Evolutionary conservation across 163 green algal genomes (phyloP).

Genomic region (Smithsoniella earleae): DNA sequence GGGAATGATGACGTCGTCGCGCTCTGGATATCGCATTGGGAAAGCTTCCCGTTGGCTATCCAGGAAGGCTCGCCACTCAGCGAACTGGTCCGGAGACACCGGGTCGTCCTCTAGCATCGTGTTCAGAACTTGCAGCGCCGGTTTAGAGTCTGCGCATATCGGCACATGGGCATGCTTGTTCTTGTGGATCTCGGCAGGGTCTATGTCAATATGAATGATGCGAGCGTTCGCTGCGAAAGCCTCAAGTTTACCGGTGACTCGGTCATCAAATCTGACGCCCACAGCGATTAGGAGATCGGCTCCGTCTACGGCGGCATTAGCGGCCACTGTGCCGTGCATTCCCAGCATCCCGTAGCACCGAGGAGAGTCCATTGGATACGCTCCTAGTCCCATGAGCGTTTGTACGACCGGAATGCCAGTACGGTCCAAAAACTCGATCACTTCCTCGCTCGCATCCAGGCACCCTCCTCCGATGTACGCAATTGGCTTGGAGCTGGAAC

Average conservation of each 20-base stretch:
- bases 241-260: slow-evolving; percentile 97
- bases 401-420: slow-evolving; percentile 80
- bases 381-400: slow-evolving; percentile 94
- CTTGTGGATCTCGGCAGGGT: slow-evolving; percentile 97
- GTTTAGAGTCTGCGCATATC: slow-evolving; percentile 70
- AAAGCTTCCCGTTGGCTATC: slow-evolving; percentile 58
- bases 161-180: slow-evolving; percentile 93
- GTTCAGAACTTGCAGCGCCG: slow-evolving; percentile 75
- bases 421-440: slow-evolving; percentile 69
- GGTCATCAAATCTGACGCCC: slow-evolving; percentile 97
- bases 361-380: slow-evolving; percentile 54
- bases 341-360: slow-evolving; percentile 84
- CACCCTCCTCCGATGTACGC: slow-evolving; percentile 93
- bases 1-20: slow-evolving; percentile 84
- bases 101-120: slow-evolving; percentile 51
- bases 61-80: slow-evolving; percentile 59
- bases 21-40: slow-evolving; percentile 71
- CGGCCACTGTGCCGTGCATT: slow-evolving; percentile 97
- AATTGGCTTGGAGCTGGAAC: slow-evolving; percentile 47
- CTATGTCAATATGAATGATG: slow-evolving; percentile 99
- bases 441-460: slow-evolving; percentile 71
- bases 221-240: slow-evolving; percentile 76
- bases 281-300: slow-evolving; percentile 89
- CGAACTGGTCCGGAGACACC: slow-evolving; percentile 36
- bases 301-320: slow-evolving; percentile 94